Evolutionary conservation across 352 stramenopile genomes (phyloP).

Genomic region (Heterotrichella gracilis): DNA sequence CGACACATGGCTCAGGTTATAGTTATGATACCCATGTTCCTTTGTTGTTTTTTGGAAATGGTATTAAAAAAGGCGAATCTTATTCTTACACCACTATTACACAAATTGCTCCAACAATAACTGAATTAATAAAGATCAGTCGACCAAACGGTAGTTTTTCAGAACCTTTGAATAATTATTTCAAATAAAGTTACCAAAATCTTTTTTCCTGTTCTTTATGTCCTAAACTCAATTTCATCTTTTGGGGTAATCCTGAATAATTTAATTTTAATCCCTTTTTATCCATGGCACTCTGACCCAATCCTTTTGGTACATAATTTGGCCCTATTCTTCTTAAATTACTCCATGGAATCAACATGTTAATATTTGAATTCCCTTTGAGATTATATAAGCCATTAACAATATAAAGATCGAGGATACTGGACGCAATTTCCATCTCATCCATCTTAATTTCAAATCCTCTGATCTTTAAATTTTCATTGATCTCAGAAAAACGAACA

Average conservation of each 20-base stretch:
- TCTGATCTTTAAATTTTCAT: background rate
- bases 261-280: background rate
- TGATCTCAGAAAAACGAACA: background rate
- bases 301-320: background rate
- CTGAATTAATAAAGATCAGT: background rate
- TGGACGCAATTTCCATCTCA: background rate
- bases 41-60: constrained; percentile 8
- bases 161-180: background rate
- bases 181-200: too few species aligned
- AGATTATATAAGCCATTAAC: background rate
- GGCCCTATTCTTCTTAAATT: background rate
- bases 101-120: background rate
- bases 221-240: background rate
- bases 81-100: background rate
- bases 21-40: background rate
- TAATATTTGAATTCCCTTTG: constrained; percentile 5
- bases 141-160: background rate
- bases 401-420: constrained; percentile 1
- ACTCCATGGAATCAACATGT: background rate
- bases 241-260: background rate
- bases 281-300: background rate
- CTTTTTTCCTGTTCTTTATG: too few species aligned
- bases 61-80: background rate
- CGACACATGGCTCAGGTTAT: background rate
- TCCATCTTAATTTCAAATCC: background rate